Base-by-base conservation (phyloP, 768 basidiomycete genomes). In the Trametes punicea region DNA sequence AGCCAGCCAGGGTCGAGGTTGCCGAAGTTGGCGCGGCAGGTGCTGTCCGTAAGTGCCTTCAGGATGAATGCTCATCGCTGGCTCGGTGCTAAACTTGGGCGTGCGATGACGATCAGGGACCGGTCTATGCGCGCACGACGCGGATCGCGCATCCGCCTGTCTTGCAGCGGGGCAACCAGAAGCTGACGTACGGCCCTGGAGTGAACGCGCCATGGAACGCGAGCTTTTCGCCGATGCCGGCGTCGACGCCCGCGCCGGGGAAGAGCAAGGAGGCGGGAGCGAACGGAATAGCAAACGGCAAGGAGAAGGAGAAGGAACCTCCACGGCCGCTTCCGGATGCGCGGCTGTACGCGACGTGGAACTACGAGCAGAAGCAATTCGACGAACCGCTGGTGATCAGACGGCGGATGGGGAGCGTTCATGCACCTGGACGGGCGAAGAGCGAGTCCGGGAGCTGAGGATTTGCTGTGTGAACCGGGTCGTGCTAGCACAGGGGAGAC, bases 111-210 rank as follows among this genome's bases (percentile, higher is more conserved):
- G 34, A 39, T 20, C 38, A 57, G 64, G 87, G 81, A 76, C 80
- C 16, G 64, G 82, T 11, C 79, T 88, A 33, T 67, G 81, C 42
- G 9, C 81, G 89, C 18, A 82, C 84, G 10, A 83, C 79, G 8
- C 81, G 84, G 4, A 74, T 92, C 15, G 69, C 75, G 0, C 87
- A 89, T 62, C 89, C 89, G 3, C 79, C 84, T 0, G 77, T 83
- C 1, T 75, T 90, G 31, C 73, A 78, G 44, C 80, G 85, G 15
- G 81, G 68, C 23, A 50, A 58, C 3, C 64, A 76, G 47, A 77
- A 71, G 55, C 69, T 78, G 1, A 62, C 65, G 30, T 79, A 79
- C 39, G 78, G 78, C 2, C 55, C 69, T 0, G 71, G 75, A 5
- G 55, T 73, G 16, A 67, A 66, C 9, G 78, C 77, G 15, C 74